Evolutionary conservation across 768 basidiomycete genomes (phyloP).

Genomic region (Mycena belliarum): DNA sequence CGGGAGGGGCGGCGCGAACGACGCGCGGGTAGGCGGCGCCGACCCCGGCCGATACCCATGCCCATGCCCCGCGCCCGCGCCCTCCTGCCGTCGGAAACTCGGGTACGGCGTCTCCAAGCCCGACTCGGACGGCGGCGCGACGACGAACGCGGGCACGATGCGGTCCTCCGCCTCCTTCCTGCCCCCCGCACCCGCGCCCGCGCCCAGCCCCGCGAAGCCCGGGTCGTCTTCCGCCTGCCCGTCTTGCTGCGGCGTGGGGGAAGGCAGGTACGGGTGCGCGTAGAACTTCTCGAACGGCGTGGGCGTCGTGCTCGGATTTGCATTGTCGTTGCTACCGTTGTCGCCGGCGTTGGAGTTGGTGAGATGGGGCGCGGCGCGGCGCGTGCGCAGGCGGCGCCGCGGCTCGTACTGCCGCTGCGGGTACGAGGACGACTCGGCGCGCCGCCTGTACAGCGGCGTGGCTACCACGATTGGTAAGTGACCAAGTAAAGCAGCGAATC

Average conservation of each 20-base stretch:
- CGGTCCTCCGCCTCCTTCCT: conserved; percentile 14
- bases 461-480: too few species aligned
- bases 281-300: conserved; percentile 19
- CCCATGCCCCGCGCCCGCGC: not conserved
- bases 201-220: conserved; percentile 21
- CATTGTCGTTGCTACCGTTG: too few species aligned
- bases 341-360: too few species aligned
- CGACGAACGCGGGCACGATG: conserved; percentile 6
- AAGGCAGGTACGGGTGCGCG: conserved; percentile 17
- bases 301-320: too few species aligned
- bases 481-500: too few species aligned
- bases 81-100: not conserved
- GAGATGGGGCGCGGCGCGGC: conserved; percentile 4
- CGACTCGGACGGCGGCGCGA: not conserved
- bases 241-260: conserved; percentile 5
- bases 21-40: not conserved
- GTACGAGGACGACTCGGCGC: conserved; percentile 17
- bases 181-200: conserved; percentile 2
- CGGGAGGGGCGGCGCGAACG: not conserved
- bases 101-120: not conserved
- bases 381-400: not conserved
- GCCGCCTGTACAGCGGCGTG: conserved; percentile 18
- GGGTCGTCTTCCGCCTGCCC: too few species aligned
- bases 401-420: conserved; percentile 17
- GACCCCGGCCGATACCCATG: not conserved